Evolutionary conservation across 2,329 filamentous ascomycete genomes (phyloP), one percentile per base, ranked within the genome.

Genomic region (Epichloe bromicola): DNA sequence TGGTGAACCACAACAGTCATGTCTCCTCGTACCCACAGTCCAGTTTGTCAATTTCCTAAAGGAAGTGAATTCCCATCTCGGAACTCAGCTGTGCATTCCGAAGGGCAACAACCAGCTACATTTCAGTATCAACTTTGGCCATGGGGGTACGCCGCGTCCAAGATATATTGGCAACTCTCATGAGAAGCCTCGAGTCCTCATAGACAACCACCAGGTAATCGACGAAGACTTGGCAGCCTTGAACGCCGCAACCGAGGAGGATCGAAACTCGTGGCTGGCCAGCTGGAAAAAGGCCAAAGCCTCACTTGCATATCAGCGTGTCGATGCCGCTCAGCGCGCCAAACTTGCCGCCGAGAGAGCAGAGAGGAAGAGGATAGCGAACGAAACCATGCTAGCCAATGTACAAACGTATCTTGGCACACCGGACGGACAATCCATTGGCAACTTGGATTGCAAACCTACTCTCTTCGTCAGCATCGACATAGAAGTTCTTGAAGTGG

Each of bases 391-490:
- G 59, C 70, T 86, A 55, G 79, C 80, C 57, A 75, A 83, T 44
- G 71, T 78, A 7, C 84, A 90, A 61, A 71, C 78, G 48, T 87
- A 86, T 59, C 74, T 95, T 1, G 87, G 86, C 4, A 40, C 69
- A 94, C 3, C 52, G 51, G 17, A 55, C 50, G 8, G 23, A 36
- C n/a, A 42, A 41, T 30, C 12, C 7, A 1, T 6, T 2, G 10
- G 11, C 4, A 6, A 19, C 11, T 11, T 23, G 12, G 53, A 48
- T 6, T 46, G 48, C 55, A 62, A 41, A 19, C 45, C 46, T 20
- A 57, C 61, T 5, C 74, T 94, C 7, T 85, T 96, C 58, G 72
- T 95, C 53, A 81, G 78, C 55, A 73, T 97, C 43, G 93, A 98
- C 59, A 71, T 93, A 34, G 93, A 98, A 65, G 82, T 84, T 1